phyloP scores from a whole-genome alignment of 2,329 filamentous ascomycete genomes.

The Cadophora malorum region DNA sequence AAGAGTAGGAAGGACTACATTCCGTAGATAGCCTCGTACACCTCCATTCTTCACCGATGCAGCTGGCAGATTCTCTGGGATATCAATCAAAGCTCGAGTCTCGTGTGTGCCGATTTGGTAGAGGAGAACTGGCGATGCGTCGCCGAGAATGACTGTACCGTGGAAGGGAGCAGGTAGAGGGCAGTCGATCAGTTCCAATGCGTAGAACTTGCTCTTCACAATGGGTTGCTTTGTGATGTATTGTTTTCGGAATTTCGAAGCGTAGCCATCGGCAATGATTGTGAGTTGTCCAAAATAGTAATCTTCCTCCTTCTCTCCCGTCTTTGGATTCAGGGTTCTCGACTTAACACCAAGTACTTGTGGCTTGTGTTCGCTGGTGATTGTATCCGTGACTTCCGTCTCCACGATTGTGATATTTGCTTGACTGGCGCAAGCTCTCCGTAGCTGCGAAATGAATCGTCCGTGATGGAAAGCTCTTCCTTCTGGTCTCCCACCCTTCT shows the following conservation, averaged over 20 bases:
- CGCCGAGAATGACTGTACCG: conserved; percentile 87
- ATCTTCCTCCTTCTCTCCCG: conserved; percentile 66
- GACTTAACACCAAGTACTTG: conserved; percentile 86
- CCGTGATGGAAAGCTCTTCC: conserved; percentile 93
- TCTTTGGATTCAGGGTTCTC: conserved; percentile 64
- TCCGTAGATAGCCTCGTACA: conserved; percentile 82
- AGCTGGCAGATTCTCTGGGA: conserved; percentile 77
- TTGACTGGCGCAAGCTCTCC: conserved; percentile 74
- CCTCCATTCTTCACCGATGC: conserved; percentile 79
- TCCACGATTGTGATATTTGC: conserved; percentile 91
- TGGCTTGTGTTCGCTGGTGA: conserved; percentile 70
- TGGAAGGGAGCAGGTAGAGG: conserved; percentile 75
- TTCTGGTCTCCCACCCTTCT: conserved; percentile 58
- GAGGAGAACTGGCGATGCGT: conserved; percentile 79
- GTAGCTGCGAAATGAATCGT: conserved; percentile 84
- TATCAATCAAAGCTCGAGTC: conserved; percentile 87
- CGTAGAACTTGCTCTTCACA: conserved; percentile 89
- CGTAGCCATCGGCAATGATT: conserved; percentile 90
- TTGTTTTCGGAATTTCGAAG: conserved; percentile 87
- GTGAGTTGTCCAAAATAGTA: conserved; percentile 90
- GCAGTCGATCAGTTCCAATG: conserved; percentile 88
- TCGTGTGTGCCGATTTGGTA: conserved; percentile 98
- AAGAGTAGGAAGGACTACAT: conserved; percentile 79
- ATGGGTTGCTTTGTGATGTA: conserved; percentile 71
- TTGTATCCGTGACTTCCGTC: conserved; percentile 79